Evolutionary conservation across 306 rosid species (phyloP).

Genomic region (Begonia fuchsioides): DNA sequence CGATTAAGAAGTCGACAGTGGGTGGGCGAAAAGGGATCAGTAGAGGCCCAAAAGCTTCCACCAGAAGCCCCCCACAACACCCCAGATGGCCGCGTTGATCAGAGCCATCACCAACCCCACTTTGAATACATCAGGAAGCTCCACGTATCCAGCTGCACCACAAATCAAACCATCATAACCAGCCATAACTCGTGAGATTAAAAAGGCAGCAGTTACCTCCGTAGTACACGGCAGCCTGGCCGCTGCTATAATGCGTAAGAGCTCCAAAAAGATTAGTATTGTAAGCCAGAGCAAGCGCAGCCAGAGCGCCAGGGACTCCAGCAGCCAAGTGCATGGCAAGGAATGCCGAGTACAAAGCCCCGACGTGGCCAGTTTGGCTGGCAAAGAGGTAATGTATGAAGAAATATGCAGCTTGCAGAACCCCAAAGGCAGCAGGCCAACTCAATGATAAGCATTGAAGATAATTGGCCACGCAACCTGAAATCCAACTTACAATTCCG

Average conservation of each 20-base stretch:
- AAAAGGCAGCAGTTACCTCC: slow-evolving; percentile 54
- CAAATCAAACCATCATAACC: neutral
- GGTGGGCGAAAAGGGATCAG: slow-evolving; percentile 16
- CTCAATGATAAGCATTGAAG: slow-evolving; percentile 62
- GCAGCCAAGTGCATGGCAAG: slow-evolving; percentile 96
- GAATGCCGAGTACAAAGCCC: slow-evolving; percentile 82
- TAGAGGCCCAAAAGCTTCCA: slow-evolving; percentile 89
- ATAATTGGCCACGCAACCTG: slow-evolving; percentile 43
- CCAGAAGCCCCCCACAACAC: slow-evolving; percentile 62
- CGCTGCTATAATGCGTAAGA: slow-evolving; percentile 86
- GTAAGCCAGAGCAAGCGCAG: slow-evolving; percentile 73
- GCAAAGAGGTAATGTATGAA: slow-evolving; percentile 93
- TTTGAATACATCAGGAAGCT: slow-evolving; percentile 77
- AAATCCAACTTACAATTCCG: slow-evolving; percentile 83
- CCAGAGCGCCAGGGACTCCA: slow-evolving; percentile 67
- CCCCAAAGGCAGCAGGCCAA: slow-evolving; percentile 70
- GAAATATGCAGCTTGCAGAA: slow-evolving; percentile 88
- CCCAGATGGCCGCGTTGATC: slow-evolving; percentile 70
- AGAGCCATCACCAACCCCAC: slow-evolving; percentile 62
- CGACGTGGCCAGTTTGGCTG: slow-evolving; percentile 95
- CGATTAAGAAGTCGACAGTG: too few relatives aligned
- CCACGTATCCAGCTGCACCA: slow-evolving; percentile 74
- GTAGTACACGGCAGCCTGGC: slow-evolving; percentile 91
- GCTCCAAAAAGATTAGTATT: slow-evolving; percentile 91
- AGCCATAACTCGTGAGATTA: too few relatives aligned